Conservation (phyloP, 108 stramenopile genomes). For the Cyclostephanos tholiformis region DNA sequence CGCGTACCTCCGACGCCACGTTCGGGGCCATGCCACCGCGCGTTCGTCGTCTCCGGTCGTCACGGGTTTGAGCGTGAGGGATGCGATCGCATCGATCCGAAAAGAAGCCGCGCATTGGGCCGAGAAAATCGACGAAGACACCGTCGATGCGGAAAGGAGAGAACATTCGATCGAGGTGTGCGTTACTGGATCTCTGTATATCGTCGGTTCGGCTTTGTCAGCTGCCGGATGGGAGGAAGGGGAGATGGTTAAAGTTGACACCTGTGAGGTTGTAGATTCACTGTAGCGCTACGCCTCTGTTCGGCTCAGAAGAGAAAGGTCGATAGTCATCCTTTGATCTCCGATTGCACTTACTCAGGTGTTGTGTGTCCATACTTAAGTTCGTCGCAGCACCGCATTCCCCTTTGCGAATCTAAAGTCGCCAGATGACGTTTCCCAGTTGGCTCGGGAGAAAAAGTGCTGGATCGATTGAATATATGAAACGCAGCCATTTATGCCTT, state of each 20-base stretch:
- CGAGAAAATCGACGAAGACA: conserved; percentile 4
- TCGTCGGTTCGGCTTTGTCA: conserved; percentile 70
- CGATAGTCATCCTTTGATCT: too few relatives aligned
- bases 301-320: too few relatives aligned
- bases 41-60: not conserved
- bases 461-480: too few relatives aligned
- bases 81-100: conserved; percentile 52
- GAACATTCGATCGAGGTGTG: conserved; percentile 51
- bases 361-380: too few relatives aligned
- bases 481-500: too few relatives aligned
- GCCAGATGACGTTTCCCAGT: too few relatives aligned
- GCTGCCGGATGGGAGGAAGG: conserved; percentile 59
- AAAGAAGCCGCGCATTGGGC: conserved; percentile 17
- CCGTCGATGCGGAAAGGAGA: conserved; percentile 8
- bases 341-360: too few relatives aligned
- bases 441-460: too few relatives aligned
- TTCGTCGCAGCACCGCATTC: too few relatives aligned
- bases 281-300: too few relatives aligned
- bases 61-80: conserved; percentile 61
- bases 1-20: conserved; percentile 7
- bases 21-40: not conserved
- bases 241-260: conserved; percentile 4
- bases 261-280: too few relatives aligned
- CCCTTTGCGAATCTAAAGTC: too few relatives aligned
- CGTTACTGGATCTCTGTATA: conserved; percentile 80